Evolutionary conservation across 2,329 filamentous ascomycete species (phyloP), one percentile per base, ranked within the genome.

Genomic region (Torrubiella hemipterigena): DNA sequence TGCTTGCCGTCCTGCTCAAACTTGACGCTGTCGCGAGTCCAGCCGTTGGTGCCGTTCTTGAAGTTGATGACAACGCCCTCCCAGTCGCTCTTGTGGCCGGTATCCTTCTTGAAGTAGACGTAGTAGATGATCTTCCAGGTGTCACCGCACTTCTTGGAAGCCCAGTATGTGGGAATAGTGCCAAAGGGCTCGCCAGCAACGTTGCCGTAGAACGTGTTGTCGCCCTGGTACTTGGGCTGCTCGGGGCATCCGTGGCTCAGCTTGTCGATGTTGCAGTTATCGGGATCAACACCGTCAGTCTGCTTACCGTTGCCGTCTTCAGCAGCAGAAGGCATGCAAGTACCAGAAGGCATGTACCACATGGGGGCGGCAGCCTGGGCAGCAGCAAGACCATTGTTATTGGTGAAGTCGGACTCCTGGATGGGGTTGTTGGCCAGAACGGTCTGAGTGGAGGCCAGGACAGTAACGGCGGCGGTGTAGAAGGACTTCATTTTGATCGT

Each of bases 91-190:
- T 37, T 45, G 26, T 45, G 40, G 23, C 43, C 43, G 4, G 43
- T 42, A 16, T 45, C 40, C 26, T 44, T 45, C 35, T 44, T 42
- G 32, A 44, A 45, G 33, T 44, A 45, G 14, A 44, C 38, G 17
- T 42, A 43, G 31, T 44, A 45, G 9, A 41, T 41, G 27, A 45
- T 38, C 14, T 38, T 39, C 41, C 40, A 45, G 17, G 38, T 34
- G 14, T 38, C 31, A 11, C 34, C 39, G 15, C 42, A 42, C 14
- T 39, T 35, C 6, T 26, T 34, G 2, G 38, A 33, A 2, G 27
- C 31, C 24, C 34, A 44, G 18, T 44, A 44, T 10, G 37, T 39
- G 1, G 42, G 42, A 20, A 43, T 37, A 5, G 32, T 39, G 7
- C 9, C 3, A 6, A 37, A 42, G 5, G 40, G 40, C 12, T 40